A percentile compares a stretch with the other conserved stretches of the same genome.
These are phyloP conservation scores for Puya raimondii DNA, from an alignment of 176 grass and related monocot genomes.

Conservation along the genomic window DNA sequence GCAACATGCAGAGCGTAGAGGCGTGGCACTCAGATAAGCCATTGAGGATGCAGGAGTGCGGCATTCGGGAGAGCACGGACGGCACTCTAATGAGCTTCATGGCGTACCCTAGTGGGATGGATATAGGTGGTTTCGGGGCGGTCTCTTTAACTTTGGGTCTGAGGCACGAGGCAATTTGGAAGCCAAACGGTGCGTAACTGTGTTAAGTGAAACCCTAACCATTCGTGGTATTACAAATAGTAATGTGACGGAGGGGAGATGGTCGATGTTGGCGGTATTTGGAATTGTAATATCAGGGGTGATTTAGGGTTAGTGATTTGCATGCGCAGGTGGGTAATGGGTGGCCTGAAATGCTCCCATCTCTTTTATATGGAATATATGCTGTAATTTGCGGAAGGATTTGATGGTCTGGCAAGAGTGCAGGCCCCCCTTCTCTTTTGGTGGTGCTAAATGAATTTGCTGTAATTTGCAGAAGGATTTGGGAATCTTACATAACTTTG, in stretches of 20 bases:
- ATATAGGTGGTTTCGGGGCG: constrained; percentile 30
- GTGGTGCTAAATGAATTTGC: too few species aligned
- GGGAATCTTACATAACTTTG: too few species aligned
- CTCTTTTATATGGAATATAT: too few species aligned
- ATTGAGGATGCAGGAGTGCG: constrained; percentile 25
- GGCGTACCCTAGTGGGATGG: constrained; percentile 22
- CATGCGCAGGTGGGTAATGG: too few species aligned
- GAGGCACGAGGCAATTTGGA: constrained; percentile 39
- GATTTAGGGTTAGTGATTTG: too few species aligned
- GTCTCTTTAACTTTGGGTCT: constrained; percentile 49
- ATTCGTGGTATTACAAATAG: background rate
- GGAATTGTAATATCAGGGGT: too few species aligned
- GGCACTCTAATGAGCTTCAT: constrained; percentile 32
- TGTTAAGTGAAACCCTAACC: constrained; percentile 14
- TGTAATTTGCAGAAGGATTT: too few species aligned
- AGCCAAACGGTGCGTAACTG: constrained; percentile 29
- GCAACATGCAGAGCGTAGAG: background rate
- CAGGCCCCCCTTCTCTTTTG: too few species aligned
- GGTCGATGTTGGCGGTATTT: background rate
- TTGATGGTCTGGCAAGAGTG: too few species aligned
- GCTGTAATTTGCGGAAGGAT: too few species aligned
- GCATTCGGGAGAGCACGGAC: constrained; percentile 23
- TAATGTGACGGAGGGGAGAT: too few species aligned
- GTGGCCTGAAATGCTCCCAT: too few species aligned
- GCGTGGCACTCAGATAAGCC: constrained; percentile 28